A percentile compares a stretch with the other conserved stretches of the same genome.
These are phyloP conservation scores for Rubus idaeus DNA, from an alignment of 306 rosid genomes.

Conservation along the genomic window DNA sequence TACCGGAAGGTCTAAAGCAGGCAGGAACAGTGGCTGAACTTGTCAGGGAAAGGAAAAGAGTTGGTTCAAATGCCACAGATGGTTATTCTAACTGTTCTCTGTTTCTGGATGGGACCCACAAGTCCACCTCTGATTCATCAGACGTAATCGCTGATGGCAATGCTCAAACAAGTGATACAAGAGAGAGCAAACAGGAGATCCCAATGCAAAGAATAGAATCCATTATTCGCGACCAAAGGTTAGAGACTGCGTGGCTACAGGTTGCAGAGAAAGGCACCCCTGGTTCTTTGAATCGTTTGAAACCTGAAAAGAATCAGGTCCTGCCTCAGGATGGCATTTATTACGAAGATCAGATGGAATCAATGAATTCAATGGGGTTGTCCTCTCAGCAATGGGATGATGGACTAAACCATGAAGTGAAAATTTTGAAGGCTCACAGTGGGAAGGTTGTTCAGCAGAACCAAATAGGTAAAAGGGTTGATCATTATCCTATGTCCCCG, in stretches of 20 bases:
- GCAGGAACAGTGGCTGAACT: constrained; percentile 16
- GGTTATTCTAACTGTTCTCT: constrained; percentile 52
- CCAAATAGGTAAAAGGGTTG: constrained; percentile 55
- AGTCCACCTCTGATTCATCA: constrained; percentile 54
- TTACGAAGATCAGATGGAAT: constrained; percentile 58
- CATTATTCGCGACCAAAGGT: constrained; percentile 87
- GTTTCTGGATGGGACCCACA: constrained; percentile 53
- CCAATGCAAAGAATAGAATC: constrained; percentile 94
- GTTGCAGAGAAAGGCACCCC: constrained; percentile 90
- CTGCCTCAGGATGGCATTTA: constrained; percentile 76
- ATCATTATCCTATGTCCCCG: constrained; percentile 77
- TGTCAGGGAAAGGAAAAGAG: constrained; percentile 48
- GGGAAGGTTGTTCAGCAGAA: constrained; percentile 64
- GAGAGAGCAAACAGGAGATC: constrained; percentile 56
- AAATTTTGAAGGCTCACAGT: constrained; percentile 49
- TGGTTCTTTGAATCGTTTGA: constrained; percentile 69
- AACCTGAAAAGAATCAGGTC: constrained; percentile 94
- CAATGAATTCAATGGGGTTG: constrained; percentile 50
- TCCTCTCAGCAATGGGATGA: constrained; percentile 76
- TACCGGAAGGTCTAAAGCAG: constrained; percentile 39
- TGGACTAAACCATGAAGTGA: constrained; percentile 53
- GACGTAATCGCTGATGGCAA: constrained; percentile 54
- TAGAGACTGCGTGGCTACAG: constrained; percentile 97
- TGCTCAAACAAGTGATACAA: constrained; percentile 34
- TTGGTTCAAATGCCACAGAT: constrained; percentile 32